Evolutionary conservation across 768 basidiomycete species (phyloP).

Genomic region (Mycena floridula): DNA sequence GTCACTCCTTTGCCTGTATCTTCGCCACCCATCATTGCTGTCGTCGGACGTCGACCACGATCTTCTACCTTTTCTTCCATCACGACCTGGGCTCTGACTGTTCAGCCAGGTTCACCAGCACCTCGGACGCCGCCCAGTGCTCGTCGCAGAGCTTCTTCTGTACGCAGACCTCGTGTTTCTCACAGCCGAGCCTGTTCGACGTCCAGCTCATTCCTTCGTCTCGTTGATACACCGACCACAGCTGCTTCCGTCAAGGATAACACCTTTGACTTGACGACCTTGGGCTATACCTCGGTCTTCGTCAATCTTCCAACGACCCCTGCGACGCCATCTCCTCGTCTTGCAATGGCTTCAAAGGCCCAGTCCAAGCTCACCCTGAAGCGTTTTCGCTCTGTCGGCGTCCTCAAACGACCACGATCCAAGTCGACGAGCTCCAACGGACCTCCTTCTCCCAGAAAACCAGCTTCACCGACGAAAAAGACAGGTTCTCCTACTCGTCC

Average conservation of each 20-base stretch:
- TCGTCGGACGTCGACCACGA: neutral
- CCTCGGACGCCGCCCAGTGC: constrained; percentile 9
- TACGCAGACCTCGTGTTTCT: constrained; percentile 3
- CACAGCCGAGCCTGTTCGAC: constrained; percentile 17
- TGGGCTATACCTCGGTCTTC: constrained; percentile 38
- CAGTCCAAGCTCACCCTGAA: neutral
- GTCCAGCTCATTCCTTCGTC: constrained; percentile 17
- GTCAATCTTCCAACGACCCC: constrained; percentile 32
- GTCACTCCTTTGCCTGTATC: neutral
- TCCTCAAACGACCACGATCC: neutral
- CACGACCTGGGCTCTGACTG: constrained; percentile 33
- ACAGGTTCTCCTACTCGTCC: constrained; percentile 20
- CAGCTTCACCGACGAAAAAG: constrained; percentile 7
- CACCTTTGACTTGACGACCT: constrained; percentile 27
- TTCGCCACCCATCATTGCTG: neutral
- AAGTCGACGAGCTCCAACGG: neutral
- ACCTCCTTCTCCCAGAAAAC: constrained; percentile 2
- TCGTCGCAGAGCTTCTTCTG: constrained; percentile 20
- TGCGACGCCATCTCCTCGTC: constrained; percentile 2
- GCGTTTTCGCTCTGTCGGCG: neutral
- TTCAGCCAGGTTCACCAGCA: constrained; percentile 27
- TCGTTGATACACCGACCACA: constrained; percentile 22
- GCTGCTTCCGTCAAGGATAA: constrained; percentile 26
- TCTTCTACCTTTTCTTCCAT: constrained; percentile 21
- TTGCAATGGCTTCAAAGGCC: neutral